Base-by-base conservation (phyloP, 163 green algal species). In the Trebouxiophyceae sp. region DNA sequence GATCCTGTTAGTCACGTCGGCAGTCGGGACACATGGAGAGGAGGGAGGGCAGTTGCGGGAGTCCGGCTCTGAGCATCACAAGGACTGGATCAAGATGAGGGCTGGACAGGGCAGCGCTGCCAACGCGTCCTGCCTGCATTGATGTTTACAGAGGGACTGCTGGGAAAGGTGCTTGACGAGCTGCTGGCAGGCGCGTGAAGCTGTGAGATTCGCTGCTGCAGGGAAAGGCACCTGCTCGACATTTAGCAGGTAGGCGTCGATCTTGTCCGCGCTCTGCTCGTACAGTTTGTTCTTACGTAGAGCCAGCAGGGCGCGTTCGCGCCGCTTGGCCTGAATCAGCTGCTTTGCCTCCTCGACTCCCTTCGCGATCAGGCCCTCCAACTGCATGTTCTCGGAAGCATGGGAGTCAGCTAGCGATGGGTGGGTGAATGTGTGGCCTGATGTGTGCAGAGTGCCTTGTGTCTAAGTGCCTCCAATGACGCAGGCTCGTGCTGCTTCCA, bases 251-350 rank as follows among this genome's bases (percentile, higher is more conserved):
- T 80, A 88, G 0, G 62, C 62, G 32, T 90, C 76, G 26, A 95
- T 72, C 54, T 82, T 71, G 26, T 81, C 66, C 33, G 89, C 67
- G 68, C 92, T 80, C 39, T 81, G 71, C 66, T 91, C 78, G 39
- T 84, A 81, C 34, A 95, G 60, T 66, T 86, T 85, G 74, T 93
- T 96, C 69, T 89, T 88, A 65, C 87, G 91, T 23, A 97, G 65
- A 1, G 77, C 75, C 54, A 95, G 77, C 45, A 93, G 73, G 6
- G 91, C 91, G 0, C 84, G 73, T 33, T 89, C 77, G 60, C 82
- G 81, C 8, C 77, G 79, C 7, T 78, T 65, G 39, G 75, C 32
- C 2, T 60, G 62, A 57, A 91, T 71, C 29, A 96, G 78, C 66
- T 87, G 63, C 26, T 71, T 69, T 1, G 84, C 91, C 26, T 90